These are phyloP conservation scores for Cyberlindnera lachancei DNA, from an alignment of 805 yeast species.

Conservation along the genomic window DNA sequence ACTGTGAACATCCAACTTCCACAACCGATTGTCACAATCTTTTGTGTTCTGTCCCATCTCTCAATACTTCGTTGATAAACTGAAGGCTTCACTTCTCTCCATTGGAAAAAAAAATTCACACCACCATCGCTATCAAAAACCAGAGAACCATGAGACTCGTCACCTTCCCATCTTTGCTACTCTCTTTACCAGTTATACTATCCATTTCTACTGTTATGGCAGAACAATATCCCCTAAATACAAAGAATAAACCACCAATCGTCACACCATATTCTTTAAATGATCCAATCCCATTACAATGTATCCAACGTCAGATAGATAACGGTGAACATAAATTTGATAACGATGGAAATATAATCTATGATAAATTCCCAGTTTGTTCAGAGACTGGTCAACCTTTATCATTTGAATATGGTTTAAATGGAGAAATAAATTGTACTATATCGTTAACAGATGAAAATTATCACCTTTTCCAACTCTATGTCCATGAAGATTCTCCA, in stretches of 20 bases:
- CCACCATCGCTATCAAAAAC: too few species aligned
- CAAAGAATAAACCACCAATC: constrained; percentile 11
- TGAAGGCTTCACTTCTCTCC: too few species aligned
- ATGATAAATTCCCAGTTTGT: constrained; percentile 53
- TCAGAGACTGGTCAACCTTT: constrained; percentile 58
- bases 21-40: too few species aligned
- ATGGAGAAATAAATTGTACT: constrained; percentile 51
- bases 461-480: constrained; percentile 67
- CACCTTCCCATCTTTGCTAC: too few species aligned
- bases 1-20: too few species aligned
- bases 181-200: too few species aligned
- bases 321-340: constrained; percentile 73
- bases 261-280: constrained; percentile 25
- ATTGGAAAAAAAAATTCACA: too few species aligned
- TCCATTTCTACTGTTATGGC: neutral
- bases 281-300: constrained; percentile 42
- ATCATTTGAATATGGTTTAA: constrained; percentile 41
- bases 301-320: constrained; percentile 63
- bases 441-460: constrained; percentile 53
- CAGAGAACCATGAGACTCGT: constrained; percentile 4
- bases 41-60: too few species aligned
- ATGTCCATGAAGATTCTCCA: constrained; percentile 73
- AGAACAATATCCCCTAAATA: constrained; percentile 13
- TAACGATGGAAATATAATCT: constrained; percentile 46
- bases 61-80: too few species aligned